Conservation (phyloP, 805 yeast genomes). For the Kuraishia cidri region DNA sequence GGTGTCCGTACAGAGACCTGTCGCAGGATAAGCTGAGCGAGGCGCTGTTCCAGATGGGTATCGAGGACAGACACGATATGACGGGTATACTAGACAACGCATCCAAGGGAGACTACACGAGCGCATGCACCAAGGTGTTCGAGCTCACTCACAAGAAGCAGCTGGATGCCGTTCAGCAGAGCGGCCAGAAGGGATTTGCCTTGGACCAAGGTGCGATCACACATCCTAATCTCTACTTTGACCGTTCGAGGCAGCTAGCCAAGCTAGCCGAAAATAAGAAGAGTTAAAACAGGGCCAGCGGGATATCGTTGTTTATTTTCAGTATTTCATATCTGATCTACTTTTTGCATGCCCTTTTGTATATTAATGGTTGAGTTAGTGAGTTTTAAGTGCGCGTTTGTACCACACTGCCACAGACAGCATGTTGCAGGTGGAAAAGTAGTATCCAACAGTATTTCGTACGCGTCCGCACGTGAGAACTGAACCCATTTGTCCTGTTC, state of each 20-base stretch:
- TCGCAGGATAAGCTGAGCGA: conserved; percentile 50
- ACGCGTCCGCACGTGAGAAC: too few species aligned
- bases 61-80: conserved; percentile 35
- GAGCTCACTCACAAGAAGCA: conserved; percentile 54
- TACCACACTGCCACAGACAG: too few species aligned
- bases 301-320: too few species aligned
- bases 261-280: conserved; percentile 13
- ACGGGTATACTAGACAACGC: conserved; percentile 61
- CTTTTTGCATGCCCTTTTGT: background rate
- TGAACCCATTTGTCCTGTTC: too few species aligned
- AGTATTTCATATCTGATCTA: too few species aligned
- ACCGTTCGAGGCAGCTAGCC: conserved; percentile 57
- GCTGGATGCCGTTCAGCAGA: conserved; percentile 22
- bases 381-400: too few species aligned
- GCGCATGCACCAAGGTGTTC: conserved; percentile 86
- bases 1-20: conserved; percentile 87
- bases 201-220: conserved; percentile 54
- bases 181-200: conserved; percentile 25
- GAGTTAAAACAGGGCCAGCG: background rate
- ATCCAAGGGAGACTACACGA: conserved; percentile 61
- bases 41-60: conserved; percentile 55
- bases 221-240: conserved; percentile 87
- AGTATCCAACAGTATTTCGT: too few species aligned
- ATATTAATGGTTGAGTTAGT: background rate
- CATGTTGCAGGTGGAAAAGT: too few species aligned